These are phyloP conservation scores for Insectozyma bohioensis DNA, from an alignment of 1,139 yeast species.

Conservation along the genomic window DNA sequence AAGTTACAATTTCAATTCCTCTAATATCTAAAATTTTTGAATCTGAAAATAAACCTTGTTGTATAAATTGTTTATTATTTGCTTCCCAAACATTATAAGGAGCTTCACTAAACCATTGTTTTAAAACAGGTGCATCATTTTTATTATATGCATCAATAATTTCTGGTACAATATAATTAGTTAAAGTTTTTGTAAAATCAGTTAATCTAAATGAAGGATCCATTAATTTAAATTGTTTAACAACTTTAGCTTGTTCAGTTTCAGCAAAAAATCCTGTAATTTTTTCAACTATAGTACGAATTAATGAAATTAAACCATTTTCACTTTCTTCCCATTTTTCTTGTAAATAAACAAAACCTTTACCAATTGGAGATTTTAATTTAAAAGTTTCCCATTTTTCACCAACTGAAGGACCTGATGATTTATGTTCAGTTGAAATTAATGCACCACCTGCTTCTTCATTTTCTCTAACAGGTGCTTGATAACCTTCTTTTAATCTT, in stretches of 20 bases:
- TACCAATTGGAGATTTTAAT: conserved; percentile 69
- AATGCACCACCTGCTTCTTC: conserved; percentile 86
- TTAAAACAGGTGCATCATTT: conserved; percentile 82
- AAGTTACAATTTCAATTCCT: conserved; percentile 90
- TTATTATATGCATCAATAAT: conserved; percentile 92
- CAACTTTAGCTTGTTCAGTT: conserved; percentile 92
- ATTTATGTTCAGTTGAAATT: conserved; percentile 79
- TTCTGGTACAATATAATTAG: conserved; percentile 94
- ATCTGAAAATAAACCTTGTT: conserved; percentile 90
- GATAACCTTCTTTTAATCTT: conserved; percentile 53
- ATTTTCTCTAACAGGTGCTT: conserved; percentile 71
- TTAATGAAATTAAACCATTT: conserved; percentile 79
- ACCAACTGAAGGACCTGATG: conserved; percentile 67
- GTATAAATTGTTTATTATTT: conserved; percentile 87
- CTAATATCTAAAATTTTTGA: conserved; percentile 91
- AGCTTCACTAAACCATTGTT: conserved; percentile 94
- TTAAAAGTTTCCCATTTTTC: conserved; percentile 72
- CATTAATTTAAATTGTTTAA: conserved; percentile 80
- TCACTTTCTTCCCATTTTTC: conserved; percentile 92
- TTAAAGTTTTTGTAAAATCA: conserved; percentile 76
- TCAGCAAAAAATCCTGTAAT: conserved; percentile 90
- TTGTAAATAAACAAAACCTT: conserved; percentile 58
- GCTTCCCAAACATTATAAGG: conserved; percentile 95
- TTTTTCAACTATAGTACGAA: conserved; percentile 79
- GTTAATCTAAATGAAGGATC: conserved; percentile 87